A percentile compares a stretch with the other conserved stretches of the same genome.
phyloP scores from a whole-genome alignment of 2,329 filamentous ascomycete genomes.

The Alternaria metachromatica region DNA sequence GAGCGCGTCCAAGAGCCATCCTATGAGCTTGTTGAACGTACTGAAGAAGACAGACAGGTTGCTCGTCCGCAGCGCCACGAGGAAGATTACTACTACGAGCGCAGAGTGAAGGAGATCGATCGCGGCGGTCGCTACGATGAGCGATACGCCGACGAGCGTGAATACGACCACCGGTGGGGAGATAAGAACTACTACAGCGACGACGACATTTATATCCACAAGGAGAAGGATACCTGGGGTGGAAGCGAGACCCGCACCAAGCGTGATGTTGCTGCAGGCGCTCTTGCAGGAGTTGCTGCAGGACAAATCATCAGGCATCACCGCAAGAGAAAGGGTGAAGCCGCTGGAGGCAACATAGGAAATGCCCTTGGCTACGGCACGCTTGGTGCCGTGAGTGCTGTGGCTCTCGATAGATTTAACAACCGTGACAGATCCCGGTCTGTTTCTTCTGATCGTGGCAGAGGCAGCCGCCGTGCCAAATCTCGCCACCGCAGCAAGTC shows the following conservation, averaged over 20 bases:
- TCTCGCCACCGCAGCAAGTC: constrained; percentile 45
- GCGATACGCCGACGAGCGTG: constrained; percentile 40
- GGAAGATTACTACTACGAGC: constrained; percentile 68
- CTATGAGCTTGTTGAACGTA: constrained; percentile 66
- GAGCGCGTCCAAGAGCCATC: constrained; percentile 59
- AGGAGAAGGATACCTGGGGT: constrained; percentile 56
- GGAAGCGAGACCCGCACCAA: constrained; percentile 57
- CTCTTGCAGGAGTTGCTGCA: constrained; percentile 65
- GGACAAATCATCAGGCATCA: constrained; percentile 66
- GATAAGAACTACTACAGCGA: constrained; percentile 62
- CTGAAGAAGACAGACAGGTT: constrained; percentile 60
- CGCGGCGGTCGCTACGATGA: constrained; percentile 53
- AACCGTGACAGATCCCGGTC: constrained; percentile 55
- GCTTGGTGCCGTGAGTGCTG: constrained; percentile 66
- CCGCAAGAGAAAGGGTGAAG: constrained; percentile 62
- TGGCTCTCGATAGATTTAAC: constrained; percentile 61
- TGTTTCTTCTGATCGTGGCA: constrained; percentile 44
- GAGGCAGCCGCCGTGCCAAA: constrained; percentile 30
- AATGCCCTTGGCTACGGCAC: constrained; percentile 66
- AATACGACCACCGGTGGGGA: constrained; percentile 44
- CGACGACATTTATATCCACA: constrained; percentile 66
- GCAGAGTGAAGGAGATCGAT: constrained; percentile 62
- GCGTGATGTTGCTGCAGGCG: constrained; percentile 68
- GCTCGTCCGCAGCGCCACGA: constrained; percentile 57
- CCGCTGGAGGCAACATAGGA: constrained; percentile 58